Percentiles rank a stretch among this genome's conserved stretches.
phyloP scores from a whole-genome alignment of 345 rosid genomes.

The Eutrema yunnanense region DNA sequence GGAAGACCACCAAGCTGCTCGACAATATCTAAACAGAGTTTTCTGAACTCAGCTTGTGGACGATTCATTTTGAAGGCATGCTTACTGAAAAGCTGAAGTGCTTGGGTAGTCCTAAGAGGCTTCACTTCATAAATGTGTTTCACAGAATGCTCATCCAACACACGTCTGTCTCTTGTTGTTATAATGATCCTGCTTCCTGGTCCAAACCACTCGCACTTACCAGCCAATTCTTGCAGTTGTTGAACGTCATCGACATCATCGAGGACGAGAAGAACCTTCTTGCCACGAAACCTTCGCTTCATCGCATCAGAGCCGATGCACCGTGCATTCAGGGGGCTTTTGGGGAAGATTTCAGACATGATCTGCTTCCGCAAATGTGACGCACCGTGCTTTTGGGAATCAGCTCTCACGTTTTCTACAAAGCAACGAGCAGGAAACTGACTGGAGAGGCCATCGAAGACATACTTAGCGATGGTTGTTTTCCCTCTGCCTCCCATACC shows the following conservation, averaged over 20 bases:
- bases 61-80: conserved; percentile 13
- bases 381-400: background rate
- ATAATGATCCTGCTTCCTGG: conserved; percentile 20
- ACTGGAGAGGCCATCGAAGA: background rate
- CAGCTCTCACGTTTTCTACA: background rate
- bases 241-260: conserved; percentile 18
- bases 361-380: conserved; percentile 3
- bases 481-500: conserved; percentile 29
- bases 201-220: conserved; percentile 11
- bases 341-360: background rate
- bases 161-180: conserved; percentile 17
- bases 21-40: conserved; percentile 1
- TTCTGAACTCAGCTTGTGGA: background rate
- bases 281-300: conserved; percentile 9
- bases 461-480: conserved; percentile 15
- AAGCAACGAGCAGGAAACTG: background rate
- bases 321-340: background rate
- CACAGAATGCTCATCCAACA: conserved; percentile 1
- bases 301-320: background rate
- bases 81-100: conserved; percentile 23
- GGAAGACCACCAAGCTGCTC: conserved; percentile 33
- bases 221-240: conserved; percentile 12
- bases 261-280: conserved; percentile 19
- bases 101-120: conserved; percentile 13
- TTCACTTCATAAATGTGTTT: conserved; percentile 7